Base-by-base conservation (phyloP, 768 basidiomycete species). In the Boletus patriciae region DNA sequence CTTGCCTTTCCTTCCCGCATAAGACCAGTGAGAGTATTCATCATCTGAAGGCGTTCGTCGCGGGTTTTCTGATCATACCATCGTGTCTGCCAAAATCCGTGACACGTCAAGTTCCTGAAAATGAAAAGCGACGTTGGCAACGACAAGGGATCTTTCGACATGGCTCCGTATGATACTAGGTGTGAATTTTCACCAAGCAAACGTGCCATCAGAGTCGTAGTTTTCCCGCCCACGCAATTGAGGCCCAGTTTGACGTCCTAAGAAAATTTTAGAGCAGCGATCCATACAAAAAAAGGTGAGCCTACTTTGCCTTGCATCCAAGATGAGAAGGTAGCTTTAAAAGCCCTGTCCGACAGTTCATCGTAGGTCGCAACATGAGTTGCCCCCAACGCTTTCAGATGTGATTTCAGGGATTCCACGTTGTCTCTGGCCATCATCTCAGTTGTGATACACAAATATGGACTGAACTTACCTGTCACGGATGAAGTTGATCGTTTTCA, bases 161-260 rank as follows among this genome's bases (percentile, higher is more conserved):
- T 94, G 6, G 89, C 92, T 29, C 93, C 93, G 52, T 94, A 95
- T 0, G 93, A 91, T 9, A 94, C 86, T 13, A 94, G 78, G 60
- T 89, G 87, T 3, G 87, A 84, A 61, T 87, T 75, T 42, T 77
- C 72, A 25, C 86, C 87, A 0, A 95, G 76, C 9, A 88, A 73
- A 48, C 83, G 79, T 2, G 82, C 77, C 90, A 94, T 91, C 8
- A 76, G 62, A 0, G 82, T 83, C 0, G 90, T 91, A 43, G 84
- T 77, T 48, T 79, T 78, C 0, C 93, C 92, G 29, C 90, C 72
- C 8, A 85, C 78, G 59, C 84, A 84, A 61, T 85, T 85, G 23
- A 86, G 73, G 7, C 76, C 78, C 5, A 86, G 70, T 21, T 70
- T 71, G 25, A 83, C 76, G 15, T 64, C 66, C 79, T 80, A 6